These are phyloP conservation scores for Lumnitzera littorea DNA, from an alignment of 345 rosid species.

Conservation along the genomic window DNA sequence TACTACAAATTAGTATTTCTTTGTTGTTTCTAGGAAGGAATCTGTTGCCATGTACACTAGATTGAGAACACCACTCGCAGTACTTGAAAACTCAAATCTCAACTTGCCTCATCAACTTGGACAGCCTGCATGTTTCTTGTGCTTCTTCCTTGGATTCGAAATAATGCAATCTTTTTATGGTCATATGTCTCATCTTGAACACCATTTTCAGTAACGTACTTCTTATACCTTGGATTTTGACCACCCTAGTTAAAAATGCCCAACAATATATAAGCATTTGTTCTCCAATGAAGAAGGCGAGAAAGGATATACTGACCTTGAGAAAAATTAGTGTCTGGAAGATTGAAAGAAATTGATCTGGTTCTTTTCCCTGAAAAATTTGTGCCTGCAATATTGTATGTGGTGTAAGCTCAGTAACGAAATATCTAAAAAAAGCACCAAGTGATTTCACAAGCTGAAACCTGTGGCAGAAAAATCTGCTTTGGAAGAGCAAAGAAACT, in stretches of 20 bases:
- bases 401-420: too few relatives aligned
- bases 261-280: conserved; percentile 1
- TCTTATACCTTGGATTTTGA: conserved; percentile 43
- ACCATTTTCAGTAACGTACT: conserved; percentile 33
- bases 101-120: conserved; percentile 67
- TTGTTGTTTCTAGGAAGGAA: too few relatives aligned
- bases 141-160: conserved; percentile 66
- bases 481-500: too few relatives aligned
- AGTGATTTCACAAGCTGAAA: too few relatives aligned
- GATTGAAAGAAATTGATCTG: conserved; percentile 49
- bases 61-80: neutral
- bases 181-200: conserved; percentile 37
- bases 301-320: conserved; percentile 37
- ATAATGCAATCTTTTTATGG: conserved; percentile 45
- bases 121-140: conserved; percentile 70
- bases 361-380: conserved; percentile 57
- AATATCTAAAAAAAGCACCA: too few relatives aligned
- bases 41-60: too few relatives aligned
- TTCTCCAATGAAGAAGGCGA: neutral
- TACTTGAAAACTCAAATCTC: conserved; percentile 5
- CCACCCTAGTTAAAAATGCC: conserved; percentile 52
- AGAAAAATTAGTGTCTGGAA: conserved; percentile 43
- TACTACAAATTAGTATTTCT: too few relatives aligned
- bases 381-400: conserved; percentile 42
- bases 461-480: too few relatives aligned